Conservation (phyloP, 116 monocot species). For the Iris pallida region DNA sequence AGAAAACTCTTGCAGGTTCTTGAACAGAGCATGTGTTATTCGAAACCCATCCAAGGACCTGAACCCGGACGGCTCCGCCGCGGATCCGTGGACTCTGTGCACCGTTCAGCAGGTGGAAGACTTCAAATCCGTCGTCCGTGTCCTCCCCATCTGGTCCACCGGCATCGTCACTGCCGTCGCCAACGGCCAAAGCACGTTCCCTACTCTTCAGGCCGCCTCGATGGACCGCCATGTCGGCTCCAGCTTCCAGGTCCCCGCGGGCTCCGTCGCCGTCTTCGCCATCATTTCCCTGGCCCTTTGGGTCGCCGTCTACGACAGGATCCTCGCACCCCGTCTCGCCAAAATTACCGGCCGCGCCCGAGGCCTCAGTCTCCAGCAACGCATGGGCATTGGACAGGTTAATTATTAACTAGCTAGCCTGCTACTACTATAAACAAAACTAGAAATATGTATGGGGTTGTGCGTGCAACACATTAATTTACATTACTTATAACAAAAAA, state of each 20-base stretch:
- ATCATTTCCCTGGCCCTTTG: conserved; percentile 28
- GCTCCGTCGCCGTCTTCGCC: conserved; percentile 29
- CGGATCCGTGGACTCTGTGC: conserved; percentile 25
- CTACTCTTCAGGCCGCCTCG: conserved; percentile 28
- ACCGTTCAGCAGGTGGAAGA: conserved; percentile 34
- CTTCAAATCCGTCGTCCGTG: conserved; percentile 24
- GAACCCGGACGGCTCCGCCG: background rate
- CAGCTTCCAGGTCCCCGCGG: conserved; percentile 38
- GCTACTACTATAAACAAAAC: no score
- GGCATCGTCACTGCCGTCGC: conserved; percentile 19
- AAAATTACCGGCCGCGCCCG: conserved; percentile 22
- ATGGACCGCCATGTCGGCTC: conserved; percentile 30
- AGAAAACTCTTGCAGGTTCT: conserved; percentile 12
- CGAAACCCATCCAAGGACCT: conserved; percentile 8
- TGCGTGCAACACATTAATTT: no score
- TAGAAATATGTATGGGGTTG: no score
- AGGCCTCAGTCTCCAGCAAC: conserved; percentile 31
- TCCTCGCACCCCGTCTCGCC: conserved; percentile 19
- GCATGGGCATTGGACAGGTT: conserved; percentile 50
- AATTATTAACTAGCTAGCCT: no score
- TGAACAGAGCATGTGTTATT: conserved; percentile 37
- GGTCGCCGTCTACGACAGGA: conserved; percentile 32
- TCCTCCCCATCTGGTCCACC: conserved; percentile 39
- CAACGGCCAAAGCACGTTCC: conserved; percentile 29
- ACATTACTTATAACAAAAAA: no score